These are phyloP conservation scores for Naganishia albida DNA, from an alignment of 1,284 basidiomycete species.

Conservation along the genomic window DNA sequence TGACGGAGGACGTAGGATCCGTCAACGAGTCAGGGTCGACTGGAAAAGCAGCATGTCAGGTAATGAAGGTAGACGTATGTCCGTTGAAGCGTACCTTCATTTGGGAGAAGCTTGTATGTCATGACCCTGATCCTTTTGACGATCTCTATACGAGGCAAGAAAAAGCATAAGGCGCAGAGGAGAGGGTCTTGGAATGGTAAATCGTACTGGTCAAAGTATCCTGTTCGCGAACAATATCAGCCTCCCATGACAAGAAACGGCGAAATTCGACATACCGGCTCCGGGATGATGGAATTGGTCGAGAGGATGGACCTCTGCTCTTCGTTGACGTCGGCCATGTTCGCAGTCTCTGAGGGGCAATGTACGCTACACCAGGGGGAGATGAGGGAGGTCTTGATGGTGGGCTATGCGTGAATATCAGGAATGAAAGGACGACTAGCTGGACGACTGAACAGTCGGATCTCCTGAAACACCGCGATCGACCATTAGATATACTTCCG, in stretches of 20 bases:
- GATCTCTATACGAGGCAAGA: constrained; percentile 52
- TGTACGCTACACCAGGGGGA: background rate
- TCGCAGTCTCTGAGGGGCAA: background rate
- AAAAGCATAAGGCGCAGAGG: background rate
- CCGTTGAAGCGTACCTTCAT: constrained; percentile 57
- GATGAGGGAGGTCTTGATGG: too few species aligned
- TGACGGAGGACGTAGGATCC: constrained; percentile 51
- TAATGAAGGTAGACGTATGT: background rate
- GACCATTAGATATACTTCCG: too few species aligned
- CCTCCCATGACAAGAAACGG: background rate
- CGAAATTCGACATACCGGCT: constrained; percentile 38
- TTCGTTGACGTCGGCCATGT: constrained; percentile 19
- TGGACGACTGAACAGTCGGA: too few species aligned
- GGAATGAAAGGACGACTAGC: too few species aligned
- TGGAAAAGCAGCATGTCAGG: constrained; percentile 12
- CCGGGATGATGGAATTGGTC: constrained; percentile 39
- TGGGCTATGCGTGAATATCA: too few species aligned
- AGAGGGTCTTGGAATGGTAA: background rate
- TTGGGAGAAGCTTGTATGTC: constrained; percentile 73
- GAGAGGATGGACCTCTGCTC: constrained; percentile 16
- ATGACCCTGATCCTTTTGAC: constrained; percentile 76
- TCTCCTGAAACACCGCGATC: too few species aligned
- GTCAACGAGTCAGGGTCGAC: constrained; percentile 50
- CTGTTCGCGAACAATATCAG: constrained; percentile 4
- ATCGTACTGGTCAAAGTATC: constrained; percentile 22